Conservation (phyloP, 495 filamentous ascomycete species). For the Neurospora cerealis region DNA sequence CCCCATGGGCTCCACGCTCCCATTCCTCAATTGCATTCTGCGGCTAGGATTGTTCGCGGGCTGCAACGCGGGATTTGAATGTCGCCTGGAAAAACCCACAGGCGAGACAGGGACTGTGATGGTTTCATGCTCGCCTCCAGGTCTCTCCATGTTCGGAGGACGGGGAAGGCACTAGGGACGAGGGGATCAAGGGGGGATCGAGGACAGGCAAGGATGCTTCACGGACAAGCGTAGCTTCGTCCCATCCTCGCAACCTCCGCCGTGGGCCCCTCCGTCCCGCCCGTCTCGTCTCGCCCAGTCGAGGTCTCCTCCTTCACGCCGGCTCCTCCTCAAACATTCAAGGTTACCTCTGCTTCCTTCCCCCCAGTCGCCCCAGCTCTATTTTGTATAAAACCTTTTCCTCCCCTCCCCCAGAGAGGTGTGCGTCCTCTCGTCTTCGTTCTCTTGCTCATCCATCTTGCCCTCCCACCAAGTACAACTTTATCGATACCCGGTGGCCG, state of each 20-base stretch:
- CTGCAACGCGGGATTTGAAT: not conserved
- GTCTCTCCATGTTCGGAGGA: not conserved
- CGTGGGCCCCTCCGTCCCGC: not conserved
- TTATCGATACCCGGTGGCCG: conserved; percentile 5
- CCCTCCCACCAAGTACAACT: conserved; percentile 5
- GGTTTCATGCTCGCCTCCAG: not conserved
- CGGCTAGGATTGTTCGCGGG: not conserved
- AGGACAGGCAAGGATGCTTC: not conserved
- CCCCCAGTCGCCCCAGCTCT: not conserved
- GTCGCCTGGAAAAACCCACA: not conserved
- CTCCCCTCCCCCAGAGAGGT: conserved; percentile 4
- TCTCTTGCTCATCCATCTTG: conserved; percentile 3
- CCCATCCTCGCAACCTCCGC: not conserved
- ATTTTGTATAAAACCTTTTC: not conserved
- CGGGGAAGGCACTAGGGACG: not conserved
- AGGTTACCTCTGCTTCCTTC: conserved; percentile 1
- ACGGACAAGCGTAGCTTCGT: not conserved
- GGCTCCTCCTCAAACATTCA: not conserved
- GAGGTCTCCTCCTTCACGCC: not conserved
- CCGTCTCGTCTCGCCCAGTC: conserved; percentile 3
- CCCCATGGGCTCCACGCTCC: not conserved
- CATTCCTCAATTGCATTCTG: not conserved
- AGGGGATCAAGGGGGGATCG: not conserved
- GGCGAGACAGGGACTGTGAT: not conserved
- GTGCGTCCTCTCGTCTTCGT: not conserved